These are phyloP conservation scores for Erodium chrysanthum DNA, from an alignment of 441 rosid species.

Conservation along the genomic window DNA sequence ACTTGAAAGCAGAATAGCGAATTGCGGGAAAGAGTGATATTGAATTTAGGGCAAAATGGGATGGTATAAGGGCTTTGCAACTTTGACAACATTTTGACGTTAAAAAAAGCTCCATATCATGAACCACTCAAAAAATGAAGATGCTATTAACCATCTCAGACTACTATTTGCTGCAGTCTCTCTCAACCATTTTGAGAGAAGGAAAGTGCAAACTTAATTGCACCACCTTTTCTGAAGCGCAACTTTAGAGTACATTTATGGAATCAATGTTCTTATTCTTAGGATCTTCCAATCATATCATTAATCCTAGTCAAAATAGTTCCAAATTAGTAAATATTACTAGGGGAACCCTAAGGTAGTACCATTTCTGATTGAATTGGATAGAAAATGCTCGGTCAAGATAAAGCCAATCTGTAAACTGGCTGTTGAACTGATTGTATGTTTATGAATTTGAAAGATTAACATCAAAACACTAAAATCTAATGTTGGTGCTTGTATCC, in stretches of 20 bases:
- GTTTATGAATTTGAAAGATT: not conserved
- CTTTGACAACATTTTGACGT: not conserved
- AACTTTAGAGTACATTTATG: not conserved
- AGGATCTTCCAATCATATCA: not conserved
- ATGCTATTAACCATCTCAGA: not conserved
- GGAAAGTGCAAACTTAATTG: not conserved
- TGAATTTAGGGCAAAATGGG: not conserved
- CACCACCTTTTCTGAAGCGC: not conserved
- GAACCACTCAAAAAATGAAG: not conserved
- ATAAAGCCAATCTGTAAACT: not conserved
- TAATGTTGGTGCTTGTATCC: not conserved
- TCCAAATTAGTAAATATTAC: not conserved
- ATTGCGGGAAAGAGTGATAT: not conserved
- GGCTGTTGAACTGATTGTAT: not conserved
- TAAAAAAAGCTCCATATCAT: not conserved
- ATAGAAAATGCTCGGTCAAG: not conserved
- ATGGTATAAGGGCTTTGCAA: conserved; percentile 2
- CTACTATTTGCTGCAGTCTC: not conserved
- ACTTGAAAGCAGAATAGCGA: not conserved
- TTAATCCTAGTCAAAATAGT: not conserved
- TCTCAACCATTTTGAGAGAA: not conserved
- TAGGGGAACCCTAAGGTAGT: not conserved
- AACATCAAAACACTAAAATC: not conserved
- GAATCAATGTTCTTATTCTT: not conserved
- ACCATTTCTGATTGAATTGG: not conserved